A percentile compares a stretch with the other conserved stretches of the same genome.
Conservation (phyloP, 768 basidiomycete species). For the Boletellus ananas region DNA sequence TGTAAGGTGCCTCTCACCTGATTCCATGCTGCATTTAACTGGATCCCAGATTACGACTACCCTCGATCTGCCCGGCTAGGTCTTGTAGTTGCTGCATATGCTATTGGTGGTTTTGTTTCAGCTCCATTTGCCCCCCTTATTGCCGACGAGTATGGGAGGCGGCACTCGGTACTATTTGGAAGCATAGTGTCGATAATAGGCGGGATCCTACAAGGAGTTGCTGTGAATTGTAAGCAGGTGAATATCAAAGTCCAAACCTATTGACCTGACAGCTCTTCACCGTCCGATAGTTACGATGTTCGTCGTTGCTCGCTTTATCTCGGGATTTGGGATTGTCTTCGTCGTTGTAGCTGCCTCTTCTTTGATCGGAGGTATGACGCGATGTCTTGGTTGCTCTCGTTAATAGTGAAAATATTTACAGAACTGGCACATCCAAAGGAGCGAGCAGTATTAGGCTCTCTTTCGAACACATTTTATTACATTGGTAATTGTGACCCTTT, state of each 20-base stretch:
- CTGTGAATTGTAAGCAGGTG: background rate
- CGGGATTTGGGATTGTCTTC: background rate
- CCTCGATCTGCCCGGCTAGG: conserved; percentile 55
- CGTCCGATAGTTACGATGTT: conserved; percentile 6
- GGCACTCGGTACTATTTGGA: background rate
- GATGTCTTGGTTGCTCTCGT: background rate
- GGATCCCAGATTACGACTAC: conserved; percentile 45
- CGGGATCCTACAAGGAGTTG: background rate
- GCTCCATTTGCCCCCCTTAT: background rate
- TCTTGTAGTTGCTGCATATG: background rate
- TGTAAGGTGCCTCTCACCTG: conserved; percentile 33
- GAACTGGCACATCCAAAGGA: conserved; percentile 13
- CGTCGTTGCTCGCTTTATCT: conserved; percentile 3
- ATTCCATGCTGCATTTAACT: background rate
- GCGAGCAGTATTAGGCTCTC: background rate
- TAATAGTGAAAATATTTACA: background rate
- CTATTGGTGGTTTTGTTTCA: background rate
- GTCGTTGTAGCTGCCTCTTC: conserved; percentile 3
- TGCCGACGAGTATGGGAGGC: background rate
- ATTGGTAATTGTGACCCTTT: conserved; percentile 1
- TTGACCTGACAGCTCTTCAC: background rate
- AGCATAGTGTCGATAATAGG: background rate
- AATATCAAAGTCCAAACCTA: background rate
- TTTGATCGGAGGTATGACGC: conserved; percentile 5
- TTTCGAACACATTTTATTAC: background rate